A percentile compares a stretch with the other conserved stretches of the same genome.
These are phyloP conservation scores for Chytridiales sp. DNA, from an alignment of 371 early-diverging fungal genomes.

Conservation along the genomic window DNA sequence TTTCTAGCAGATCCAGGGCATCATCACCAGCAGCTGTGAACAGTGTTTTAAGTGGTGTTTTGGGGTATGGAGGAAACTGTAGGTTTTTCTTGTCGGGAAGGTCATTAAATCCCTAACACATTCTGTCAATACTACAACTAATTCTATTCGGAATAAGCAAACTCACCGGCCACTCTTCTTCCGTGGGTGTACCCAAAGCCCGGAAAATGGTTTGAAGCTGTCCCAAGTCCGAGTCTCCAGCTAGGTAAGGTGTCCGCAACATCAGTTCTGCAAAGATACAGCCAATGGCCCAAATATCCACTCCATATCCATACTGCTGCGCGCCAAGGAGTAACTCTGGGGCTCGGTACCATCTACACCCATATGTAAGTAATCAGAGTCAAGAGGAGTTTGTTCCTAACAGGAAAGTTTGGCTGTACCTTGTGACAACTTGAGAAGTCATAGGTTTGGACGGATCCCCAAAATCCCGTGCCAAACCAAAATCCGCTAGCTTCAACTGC, in stretches of 20 bases:
- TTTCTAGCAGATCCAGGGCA: constrained; percentile 88
- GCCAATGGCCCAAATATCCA: constrained; percentile 99
- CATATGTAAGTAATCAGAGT: not conserved
- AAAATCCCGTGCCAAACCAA: constrained; percentile 96
- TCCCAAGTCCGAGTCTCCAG: constrained; percentile 92
- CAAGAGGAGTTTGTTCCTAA: no score
- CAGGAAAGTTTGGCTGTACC: constrained; percentile 53
- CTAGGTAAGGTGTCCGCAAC: constrained; percentile 92
- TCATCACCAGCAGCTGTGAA: constrained; percentile 94
- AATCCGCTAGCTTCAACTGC: constrained; percentile 98
- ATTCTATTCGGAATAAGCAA: not conserved
- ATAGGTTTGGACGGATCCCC: constrained; percentile 78
- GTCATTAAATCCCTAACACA: constrained; percentile 61
- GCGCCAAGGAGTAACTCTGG: constrained; percentile 98
- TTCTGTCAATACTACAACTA: not conserved
- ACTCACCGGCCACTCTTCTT: constrained; percentile 91
- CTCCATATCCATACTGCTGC: constrained; percentile 81
- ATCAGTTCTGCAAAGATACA: constrained; percentile 99
- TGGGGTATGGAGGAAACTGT: constrained; percentile 64
- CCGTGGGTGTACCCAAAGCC: constrained; percentile 97
- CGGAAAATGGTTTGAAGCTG: constrained; percentile 93
- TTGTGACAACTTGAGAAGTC: constrained; percentile 94
- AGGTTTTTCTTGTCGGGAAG: constrained; percentile 68
- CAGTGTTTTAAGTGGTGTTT: constrained; percentile 70
- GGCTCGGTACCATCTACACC: constrained; percentile 95